Conservation (phyloP, 2,329 filamentous ascomycete species). For the Beauveria bassiana region DNA sequence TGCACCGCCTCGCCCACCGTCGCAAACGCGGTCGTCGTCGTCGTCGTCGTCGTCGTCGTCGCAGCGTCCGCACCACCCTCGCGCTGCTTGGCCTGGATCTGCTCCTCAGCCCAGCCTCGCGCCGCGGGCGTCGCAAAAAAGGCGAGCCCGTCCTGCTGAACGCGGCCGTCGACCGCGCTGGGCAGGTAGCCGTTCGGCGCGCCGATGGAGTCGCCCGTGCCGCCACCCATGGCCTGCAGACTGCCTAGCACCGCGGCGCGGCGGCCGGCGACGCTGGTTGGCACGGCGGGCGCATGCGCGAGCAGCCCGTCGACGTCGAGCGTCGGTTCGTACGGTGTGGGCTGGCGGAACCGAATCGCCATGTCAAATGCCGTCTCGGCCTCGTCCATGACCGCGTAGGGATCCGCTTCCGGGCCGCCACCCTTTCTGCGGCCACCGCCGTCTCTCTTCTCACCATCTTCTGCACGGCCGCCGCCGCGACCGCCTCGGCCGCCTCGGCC, state of each 20-base stretch:
- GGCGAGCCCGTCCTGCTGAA: conserved; percentile 18
- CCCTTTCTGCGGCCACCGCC: conserved; percentile 10
- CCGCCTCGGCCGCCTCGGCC: conserved; percentile 11
- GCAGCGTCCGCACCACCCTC: conserved; percentile 6
- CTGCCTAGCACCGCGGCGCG: conserved; percentile 28
- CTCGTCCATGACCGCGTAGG: conserved; percentile 22
- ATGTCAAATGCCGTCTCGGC: conserved; percentile 28
- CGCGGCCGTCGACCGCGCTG: conserved; percentile 23
- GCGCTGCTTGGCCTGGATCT: conserved; percentile 17
- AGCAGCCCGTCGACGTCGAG: conserved; percentile 25
- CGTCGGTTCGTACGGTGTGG: conserved; percentile 24
- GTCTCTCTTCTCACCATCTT: conserved; percentile 10
- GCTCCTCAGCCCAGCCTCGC: conserved; percentile 23
- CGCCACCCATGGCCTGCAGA: conserved; percentile 26
- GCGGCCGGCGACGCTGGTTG: conserved; percentile 21
- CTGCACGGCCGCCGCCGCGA: conserved; percentile 7
- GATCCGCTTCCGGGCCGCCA: conserved; percentile 13
- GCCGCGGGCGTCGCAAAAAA: conserved; percentile 26
- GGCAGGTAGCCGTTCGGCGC: conserved; percentile 23
- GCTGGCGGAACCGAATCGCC: conserved; percentile 27
- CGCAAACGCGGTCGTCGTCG: conserved; percentile 20
- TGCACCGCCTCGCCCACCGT: conserved; percentile 27
- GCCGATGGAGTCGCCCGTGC: conserved; percentile 26
- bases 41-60: not conserved
- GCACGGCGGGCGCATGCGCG: conserved; percentile 23